Evolutionary conservation across 495 filamentous ascomycete species (phyloP).

Genomic region (Wilcoxina mikolae): DNA sequence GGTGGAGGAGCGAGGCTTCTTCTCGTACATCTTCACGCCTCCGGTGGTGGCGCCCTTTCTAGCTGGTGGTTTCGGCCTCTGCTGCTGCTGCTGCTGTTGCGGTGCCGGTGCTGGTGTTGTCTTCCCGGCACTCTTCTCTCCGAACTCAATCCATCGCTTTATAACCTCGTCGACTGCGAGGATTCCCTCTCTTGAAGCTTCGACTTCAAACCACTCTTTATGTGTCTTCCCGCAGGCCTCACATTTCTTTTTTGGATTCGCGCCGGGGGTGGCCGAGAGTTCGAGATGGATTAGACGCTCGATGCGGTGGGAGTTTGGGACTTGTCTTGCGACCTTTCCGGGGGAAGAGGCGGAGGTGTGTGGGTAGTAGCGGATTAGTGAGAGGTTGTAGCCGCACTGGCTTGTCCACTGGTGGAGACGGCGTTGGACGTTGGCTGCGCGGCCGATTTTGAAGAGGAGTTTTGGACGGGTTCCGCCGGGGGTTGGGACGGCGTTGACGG

Average conservation of each 20-base stretch:
- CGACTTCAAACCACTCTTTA: conserved; percentile 90
- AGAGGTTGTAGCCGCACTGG: conserved; percentile 79
- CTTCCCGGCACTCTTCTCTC: conserved; percentile 31
- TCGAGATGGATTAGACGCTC: conserved; percentile 87
- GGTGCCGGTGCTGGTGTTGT: neutral
- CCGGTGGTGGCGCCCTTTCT: neutral
- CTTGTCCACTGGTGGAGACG: conserved; percentile 82
- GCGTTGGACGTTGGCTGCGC: conserved; percentile 78
- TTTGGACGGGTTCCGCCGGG: conserved; percentile 41
- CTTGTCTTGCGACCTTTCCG: conserved; percentile 38
- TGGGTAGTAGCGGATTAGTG: conserved; percentile 82
- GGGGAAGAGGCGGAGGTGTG: conserved; percentile 39
- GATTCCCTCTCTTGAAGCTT: conserved; percentile 55
- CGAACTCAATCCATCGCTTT: conserved; percentile 76
- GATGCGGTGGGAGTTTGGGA: conserved; percentile 75
- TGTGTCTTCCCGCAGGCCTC: conserved; percentile 72
- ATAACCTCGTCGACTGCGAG: conserved; percentile 69
- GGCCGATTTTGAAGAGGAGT: conserved; percentile 81
- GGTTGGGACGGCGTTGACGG: conserved; percentile 42
- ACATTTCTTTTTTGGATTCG: conserved; percentile 54
- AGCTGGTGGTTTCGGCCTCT: neutral
- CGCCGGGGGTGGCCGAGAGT: conserved; percentile 41
- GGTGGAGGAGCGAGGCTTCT: neutral
- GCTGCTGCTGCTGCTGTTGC: too few relatives aligned
- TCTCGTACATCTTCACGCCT: conserved; percentile 1